These are phyloP conservation scores for Platismatia glauca DNA, from an alignment of 495 filamentous ascomycete species.

Conservation along the genomic window DNA sequence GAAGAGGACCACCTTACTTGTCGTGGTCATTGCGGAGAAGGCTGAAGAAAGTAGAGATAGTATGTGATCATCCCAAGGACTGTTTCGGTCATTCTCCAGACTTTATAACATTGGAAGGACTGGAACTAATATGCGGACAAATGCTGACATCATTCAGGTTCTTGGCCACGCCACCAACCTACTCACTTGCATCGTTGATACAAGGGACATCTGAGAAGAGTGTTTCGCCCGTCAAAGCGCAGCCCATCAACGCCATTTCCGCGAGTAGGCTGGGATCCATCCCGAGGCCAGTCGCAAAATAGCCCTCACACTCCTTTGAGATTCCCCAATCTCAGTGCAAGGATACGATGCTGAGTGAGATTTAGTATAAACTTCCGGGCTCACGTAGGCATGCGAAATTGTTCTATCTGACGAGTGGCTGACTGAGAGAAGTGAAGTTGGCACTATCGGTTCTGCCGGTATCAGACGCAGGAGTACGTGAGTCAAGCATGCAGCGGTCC, in stretches of 20 bases:
- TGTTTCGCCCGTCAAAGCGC: neutral
- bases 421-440: neutral
- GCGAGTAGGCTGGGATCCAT: neutral
- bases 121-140: neutral
- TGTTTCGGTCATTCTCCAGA: neutral
- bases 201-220: neutral
- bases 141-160: neutral
- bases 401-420: neutral
- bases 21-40: slow-evolving; percentile 1
- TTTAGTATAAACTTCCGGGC: neutral
- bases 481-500: neutral
- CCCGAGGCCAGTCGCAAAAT: neutral
- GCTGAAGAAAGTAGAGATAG: neutral
- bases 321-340: neutral
- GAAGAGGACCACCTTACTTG: slow-evolving; percentile 13
- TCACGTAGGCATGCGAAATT: neutral
- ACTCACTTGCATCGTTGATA: neutral
- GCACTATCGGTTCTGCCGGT: neutral
- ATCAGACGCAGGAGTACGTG: neutral
- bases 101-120: neutral
- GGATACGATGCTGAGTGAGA: neutral
- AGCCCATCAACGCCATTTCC: neutral
- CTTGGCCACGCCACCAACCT: neutral
- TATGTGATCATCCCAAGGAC: neutral
- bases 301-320: neutral